Conservation (phyloP, 2,329 filamentous ascomycete genomes). For the Phialemonium atrogriseum region DNA sequence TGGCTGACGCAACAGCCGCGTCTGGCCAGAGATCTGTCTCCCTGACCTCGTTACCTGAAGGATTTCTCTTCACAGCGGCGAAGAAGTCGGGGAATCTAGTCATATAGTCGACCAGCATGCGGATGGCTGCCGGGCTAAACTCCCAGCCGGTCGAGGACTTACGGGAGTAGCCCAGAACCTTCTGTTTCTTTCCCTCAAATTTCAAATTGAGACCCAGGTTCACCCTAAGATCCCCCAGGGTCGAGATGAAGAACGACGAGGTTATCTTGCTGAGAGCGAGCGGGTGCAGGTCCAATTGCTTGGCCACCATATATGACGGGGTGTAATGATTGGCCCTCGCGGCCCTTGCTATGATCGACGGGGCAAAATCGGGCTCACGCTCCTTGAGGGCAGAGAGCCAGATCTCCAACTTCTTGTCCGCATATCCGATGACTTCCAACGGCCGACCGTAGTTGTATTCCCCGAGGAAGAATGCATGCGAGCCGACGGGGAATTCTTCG, state of each 20-base stretch:
- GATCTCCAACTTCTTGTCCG: conserved; percentile 67
- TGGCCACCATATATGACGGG: conserved; percentile 83
- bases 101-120: conserved; percentile 83
- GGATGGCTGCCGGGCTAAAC: conserved; percentile 78
- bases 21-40: conserved; percentile 82
- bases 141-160: conserved; percentile 87
- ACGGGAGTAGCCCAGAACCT: conserved; percentile 91
- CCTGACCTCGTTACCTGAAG: conserved; percentile 72
- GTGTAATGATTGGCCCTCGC: conserved; percentile 68
- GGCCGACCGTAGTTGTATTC: conserved; percentile 90
- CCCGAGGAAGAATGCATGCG: conserved; percentile 85
- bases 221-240: conserved; percentile 69
- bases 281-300: conserved; percentile 71
- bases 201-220: conserved; percentile 95
- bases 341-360: conserved; percentile 60
- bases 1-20: conserved; percentile 60
- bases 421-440: conserved; percentile 70
- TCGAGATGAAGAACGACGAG: conserved; percentile 79
- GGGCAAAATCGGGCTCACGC: conserved; percentile 76
- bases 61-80: conserved; percentile 75
- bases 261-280: conserved; percentile 93
- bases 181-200: conserved; percentile 90
- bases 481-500: conserved; percentile 79
- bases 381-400: conserved; percentile 64
- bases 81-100: conserved; percentile 92